Evolutionary conservation across 331 rosid species (phyloP).

Genomic region (Quercus lobata): DNA sequence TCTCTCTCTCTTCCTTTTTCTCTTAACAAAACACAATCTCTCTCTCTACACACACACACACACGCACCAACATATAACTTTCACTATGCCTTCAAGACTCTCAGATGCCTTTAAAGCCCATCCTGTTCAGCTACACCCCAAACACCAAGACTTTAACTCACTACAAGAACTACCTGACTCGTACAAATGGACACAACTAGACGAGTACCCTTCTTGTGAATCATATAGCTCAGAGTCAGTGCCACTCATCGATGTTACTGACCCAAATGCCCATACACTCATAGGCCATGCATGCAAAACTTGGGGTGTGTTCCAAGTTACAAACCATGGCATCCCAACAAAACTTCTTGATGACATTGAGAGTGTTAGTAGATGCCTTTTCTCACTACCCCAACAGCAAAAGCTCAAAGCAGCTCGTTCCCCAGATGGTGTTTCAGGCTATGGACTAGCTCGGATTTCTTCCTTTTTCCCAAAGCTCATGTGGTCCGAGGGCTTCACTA

Average conservation of each 20-base stretch:
- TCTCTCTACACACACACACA: background rate
- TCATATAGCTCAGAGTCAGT: constrained; percentile 18
- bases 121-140: constrained; percentile 48
- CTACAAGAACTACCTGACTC: constrained; percentile 74
- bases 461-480: constrained; percentile 90
- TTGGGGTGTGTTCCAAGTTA: constrained; percentile 87
- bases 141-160: constrained; percentile 61
- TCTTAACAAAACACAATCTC: background rate
- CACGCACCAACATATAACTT: background rate
- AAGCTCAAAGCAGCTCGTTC: constrained; percentile 75
- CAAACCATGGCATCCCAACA: constrained; percentile 57
- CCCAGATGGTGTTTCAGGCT: constrained; percentile 72
- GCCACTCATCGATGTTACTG: constrained; percentile 60
- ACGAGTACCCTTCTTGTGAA: background rate
- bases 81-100: constrained; percentile 67
- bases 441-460: constrained; percentile 80
- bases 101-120: constrained; percentile 59
- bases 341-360: constrained; percentile 53
- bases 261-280: constrained; percentile 54
- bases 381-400: constrained; percentile 58
- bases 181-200: constrained; percentile 58
- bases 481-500: constrained; percentile 98
- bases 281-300: constrained; percentile 69
- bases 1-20: background rate
- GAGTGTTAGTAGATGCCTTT: constrained; percentile 36